A percentile compares a stretch with the other conserved stretches of the same genome.
These are phyloP conservation scores for Aspergillus cejpii DNA, from an alignment of 2,329 filamentous ascomycete species.

Conservation along the genomic window DNA sequence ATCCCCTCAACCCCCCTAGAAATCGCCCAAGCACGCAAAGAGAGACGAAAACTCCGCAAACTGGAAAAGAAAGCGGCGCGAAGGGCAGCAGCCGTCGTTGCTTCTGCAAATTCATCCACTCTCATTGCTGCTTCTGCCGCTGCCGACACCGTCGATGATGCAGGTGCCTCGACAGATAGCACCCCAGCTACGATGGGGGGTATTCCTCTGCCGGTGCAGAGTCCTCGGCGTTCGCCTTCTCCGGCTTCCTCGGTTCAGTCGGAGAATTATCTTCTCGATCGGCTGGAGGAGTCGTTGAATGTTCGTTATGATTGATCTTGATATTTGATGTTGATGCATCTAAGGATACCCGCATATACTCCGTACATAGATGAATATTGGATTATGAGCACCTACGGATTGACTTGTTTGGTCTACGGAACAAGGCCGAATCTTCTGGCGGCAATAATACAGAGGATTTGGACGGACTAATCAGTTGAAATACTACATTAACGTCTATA, in stretches of 20 bases:
- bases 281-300: constrained; percentile 21
- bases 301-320: not conserved
- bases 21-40: constrained; percentile 12
- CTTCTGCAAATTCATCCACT: not conserved
- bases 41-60: constrained; percentile 20
- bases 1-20: constrained; percentile 2
- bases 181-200: not conserved
- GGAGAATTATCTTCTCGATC: constrained; percentile 21
- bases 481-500: not conserved
- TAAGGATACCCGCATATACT: constrained; percentile 2
- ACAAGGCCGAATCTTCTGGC: no score
- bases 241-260: constrained; percentile 16
- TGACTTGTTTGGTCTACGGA: no score
- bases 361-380: no score
- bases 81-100: not conserved
- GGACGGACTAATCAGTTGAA: no score
- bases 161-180: not conserved
- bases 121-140: constrained; percentile 3
- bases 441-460: no score
- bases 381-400: no score
- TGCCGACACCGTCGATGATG: not conserved
- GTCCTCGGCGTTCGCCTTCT: constrained; percentile 12
- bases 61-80: constrained; percentile 14
- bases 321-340: constrained; percentile 1
- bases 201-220: not conserved